phyloP scores from a whole-genome alignment of 1,284 basidiomycete genomes.

The Ganoderma multipileum region DNA sequence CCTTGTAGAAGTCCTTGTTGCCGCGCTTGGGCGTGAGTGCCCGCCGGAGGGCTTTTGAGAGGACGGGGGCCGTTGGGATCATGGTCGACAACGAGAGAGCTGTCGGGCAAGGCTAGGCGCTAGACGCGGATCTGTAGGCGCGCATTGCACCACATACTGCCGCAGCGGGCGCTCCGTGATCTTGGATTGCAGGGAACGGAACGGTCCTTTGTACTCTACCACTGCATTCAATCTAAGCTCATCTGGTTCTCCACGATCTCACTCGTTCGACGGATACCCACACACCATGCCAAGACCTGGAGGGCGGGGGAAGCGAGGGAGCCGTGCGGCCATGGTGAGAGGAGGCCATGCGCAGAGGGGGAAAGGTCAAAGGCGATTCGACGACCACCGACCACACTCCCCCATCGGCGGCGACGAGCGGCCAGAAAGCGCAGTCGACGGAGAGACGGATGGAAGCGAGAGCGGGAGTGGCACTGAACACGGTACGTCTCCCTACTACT shows the following conservation, averaged over 20 bases:
- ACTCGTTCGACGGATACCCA: not conserved
- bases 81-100: conserved; percentile 45
- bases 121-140: not conserved
- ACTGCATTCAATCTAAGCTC: not conserved
- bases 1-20: conserved; percentile 96
- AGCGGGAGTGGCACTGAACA: conserved; percentile 20
- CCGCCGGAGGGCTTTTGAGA: conserved; percentile 82
- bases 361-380: conserved; percentile 27
- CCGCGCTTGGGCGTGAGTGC: conserved; percentile 84
- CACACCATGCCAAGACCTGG: conserved; percentile 21
- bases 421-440: conserved; percentile 30
- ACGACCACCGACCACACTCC: conserved; percentile 48
- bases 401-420: conserved; percentile 28
- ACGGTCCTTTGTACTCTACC: not conserved
- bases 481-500: conserved; percentile 16
- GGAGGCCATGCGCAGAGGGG: conserved; percentile 30
- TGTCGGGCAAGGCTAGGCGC: not conserved
- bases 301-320: conserved; percentile 23
- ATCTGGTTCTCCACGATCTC: not conserved
- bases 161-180: conserved; percentile 1
- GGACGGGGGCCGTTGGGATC: conserved; percentile 69
- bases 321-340: conserved; percentile 15
- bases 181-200: not conserved
- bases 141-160: conserved; percentile 1
- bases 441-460: conserved; percentile 8